Base-by-base conservation (phyloP, 1,284 basidiomycete species). In the Cryptococcus floricola region DNA sequence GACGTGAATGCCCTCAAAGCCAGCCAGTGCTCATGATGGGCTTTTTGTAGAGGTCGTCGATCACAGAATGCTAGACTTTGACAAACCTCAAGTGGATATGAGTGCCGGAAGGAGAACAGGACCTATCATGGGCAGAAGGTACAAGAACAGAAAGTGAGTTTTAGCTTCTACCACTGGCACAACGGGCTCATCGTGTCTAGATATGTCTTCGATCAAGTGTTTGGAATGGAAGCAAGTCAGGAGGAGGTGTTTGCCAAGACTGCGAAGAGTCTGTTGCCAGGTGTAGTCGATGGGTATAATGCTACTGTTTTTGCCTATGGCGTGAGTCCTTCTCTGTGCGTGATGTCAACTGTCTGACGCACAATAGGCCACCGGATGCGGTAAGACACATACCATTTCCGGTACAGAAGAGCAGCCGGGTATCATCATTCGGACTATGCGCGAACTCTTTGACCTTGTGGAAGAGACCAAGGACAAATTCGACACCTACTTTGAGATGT, bases 241-340 rank as follows among this genome's bases (percentile, higher is more conserved):
- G 82, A 85, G 60, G 88, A 91, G 57, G 88, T 97, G 10, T 97
- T 91, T 70, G 85, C 87, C 64, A 80, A 84, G 52, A 95, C 92
- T 5, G 84, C 91, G 12, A 87, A 87, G 69, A 90, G 90, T 37
- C 79, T 98, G 44, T 80, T 98, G 19, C 81, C 84, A 59, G 87
- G 88, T 39, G 79, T 98, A 16, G 78, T 98, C 58, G 88, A 95
- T 65, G 94, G 94, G n/a, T 97, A 85, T 78, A 96, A 98, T 68
- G 88, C 92, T 37, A 98, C 94, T 7, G 89, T 95, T 8, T 97
- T 98, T 80, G 94, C 94, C 3, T 96, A 98, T 74, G 94, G 94
- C 39, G 93, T 97, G 74, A 76, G 90, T 81, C 38, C 5, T 25
- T 39, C 31, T 8, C 7, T 10, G 31, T 2, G 31, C 31, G 31